Evolutionary conservation across 768 basidiomycete species (phyloP), one percentile per base, ranked within the genome.

Genomic region (Lactarius deliciosus): DNA sequence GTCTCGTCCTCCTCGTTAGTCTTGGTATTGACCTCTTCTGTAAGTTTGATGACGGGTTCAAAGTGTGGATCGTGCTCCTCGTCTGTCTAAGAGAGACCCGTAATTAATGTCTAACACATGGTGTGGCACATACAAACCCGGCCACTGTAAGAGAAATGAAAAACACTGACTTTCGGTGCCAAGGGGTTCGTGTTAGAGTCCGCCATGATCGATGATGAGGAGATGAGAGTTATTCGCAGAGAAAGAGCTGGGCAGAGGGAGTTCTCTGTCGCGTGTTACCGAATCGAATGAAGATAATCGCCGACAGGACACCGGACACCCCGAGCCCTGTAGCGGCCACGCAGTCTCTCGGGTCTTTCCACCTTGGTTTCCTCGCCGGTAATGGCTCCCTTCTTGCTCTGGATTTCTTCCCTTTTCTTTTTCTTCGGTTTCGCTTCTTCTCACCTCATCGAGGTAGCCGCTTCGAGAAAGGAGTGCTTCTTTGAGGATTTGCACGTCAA

Each of bases 1-100:
- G 91, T 85, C 77, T 99, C 97, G 72, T 96, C 89, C 76, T 98
- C 97, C 78, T 99, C 97, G 75, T 84, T 80, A 8, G 96, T 98
- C 86, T 96, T 96, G 64, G 88, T 90, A 76, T 95, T 92, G 69
- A 99, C 92, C 76, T 93, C 88, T 78, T 99, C 91, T 9, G 94
- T 96, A 78, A 98, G 91, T 79, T 87, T 92, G 81, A 97, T 90
- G 68, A 98, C 92, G 60, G 97, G 97, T 79, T 97, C 96, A 78
- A 94, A 98, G 72, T 95, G 91, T 72, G 86, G 85, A 78, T 96
- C 94, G 79, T 82, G 74, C 78, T 95, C 92, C 77, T 96, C 94
- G 67, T 86, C 83, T 73, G 81, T 74, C 73, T 73, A 53, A 45
- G 71, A 64, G 74, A 69, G 66, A 68, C 1, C 55, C 60, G 65